Percentiles rank a stretch among this genome's conserved stretches.
phyloP scores from a whole-genome alignment of 2,329 filamentous ascomycete genomes.

The Hypomyces perniciosus region DNA sequence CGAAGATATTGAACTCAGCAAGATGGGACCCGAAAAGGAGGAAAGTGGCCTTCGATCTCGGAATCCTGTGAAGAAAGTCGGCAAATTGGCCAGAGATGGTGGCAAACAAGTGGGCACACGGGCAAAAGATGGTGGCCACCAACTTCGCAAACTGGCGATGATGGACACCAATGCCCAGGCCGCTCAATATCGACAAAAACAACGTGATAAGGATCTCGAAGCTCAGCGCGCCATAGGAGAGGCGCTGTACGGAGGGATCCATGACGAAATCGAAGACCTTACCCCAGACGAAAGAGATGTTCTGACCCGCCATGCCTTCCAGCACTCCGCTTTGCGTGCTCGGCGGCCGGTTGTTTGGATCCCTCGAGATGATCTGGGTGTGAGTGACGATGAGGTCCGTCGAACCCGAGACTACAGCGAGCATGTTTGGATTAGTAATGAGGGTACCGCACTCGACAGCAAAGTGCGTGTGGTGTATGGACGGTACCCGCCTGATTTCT shows the following conservation, averaged over 20 bases:
- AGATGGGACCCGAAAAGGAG: conserved; percentile 20
- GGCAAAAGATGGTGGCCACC: conserved; percentile 41
- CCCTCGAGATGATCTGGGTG: conserved; percentile 79
- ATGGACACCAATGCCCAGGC: conserved; percentile 32
- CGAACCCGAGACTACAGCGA: conserved; percentile 71
- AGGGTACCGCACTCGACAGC: conserved; percentile 80
- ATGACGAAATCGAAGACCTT: conserved; percentile 91
- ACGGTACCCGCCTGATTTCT: conserved; percentile 82
- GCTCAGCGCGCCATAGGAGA: conserved; percentile 68
- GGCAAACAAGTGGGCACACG: conserved; percentile 26
- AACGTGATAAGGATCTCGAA: conserved; percentile 59
- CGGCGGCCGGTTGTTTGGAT: conserved; percentile 89
- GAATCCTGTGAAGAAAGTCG: conserved; percentile 42
- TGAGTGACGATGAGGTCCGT: conserved; percentile 85
- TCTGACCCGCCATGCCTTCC: conserved; percentile 81
- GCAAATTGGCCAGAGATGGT: conserved; percentile 37
- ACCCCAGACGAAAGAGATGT: conserved; percentile 83
- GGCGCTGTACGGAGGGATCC: conserved; percentile 77
- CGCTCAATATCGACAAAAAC: conserved; percentile 41
- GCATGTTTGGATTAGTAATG: conserved; percentile 88
- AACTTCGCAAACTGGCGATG: conserved; percentile 39
- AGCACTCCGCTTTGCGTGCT: conserved; percentile 80
- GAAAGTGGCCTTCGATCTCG: conserved; percentile 26
- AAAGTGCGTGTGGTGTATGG: conserved; percentile 79
- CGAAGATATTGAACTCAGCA: conserved; percentile 35